phyloP scores from a whole-genome alignment of 1,284 basidiomycete genomes.

The Schizopora paradoxa region DNA sequence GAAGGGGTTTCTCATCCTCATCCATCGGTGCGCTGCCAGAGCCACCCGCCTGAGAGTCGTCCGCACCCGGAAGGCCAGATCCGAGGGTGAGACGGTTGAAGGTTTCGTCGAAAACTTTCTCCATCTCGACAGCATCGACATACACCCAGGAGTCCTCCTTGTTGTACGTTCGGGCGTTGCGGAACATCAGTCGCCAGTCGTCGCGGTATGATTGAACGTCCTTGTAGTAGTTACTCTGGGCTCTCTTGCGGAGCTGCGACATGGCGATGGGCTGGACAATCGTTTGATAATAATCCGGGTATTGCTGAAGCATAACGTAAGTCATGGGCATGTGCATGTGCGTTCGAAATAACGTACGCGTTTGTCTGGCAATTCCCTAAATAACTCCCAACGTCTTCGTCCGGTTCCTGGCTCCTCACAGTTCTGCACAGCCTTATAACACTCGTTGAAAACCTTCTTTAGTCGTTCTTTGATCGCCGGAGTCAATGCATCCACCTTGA shows the following conservation, averaged over 20 bases:
- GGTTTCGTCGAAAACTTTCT: constrained; percentile 72
- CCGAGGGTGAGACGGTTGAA: constrained; percentile 56
- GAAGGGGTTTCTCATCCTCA: constrained; percentile 61
- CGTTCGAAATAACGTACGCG: constrained; percentile 40
- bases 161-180: constrained; percentile 89
- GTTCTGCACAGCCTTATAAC: constrained; percentile 72
- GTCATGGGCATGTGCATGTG: constrained; percentile 4
- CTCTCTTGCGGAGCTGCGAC: constrained; percentile 81
- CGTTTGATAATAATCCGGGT: constrained; percentile 86
- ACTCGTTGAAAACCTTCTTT: constrained; percentile 82
- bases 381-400: constrained; percentile 78
- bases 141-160: constrained; percentile 90
- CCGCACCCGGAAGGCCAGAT: constrained; percentile 70
- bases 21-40: constrained; percentile 72
- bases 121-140: constrained; percentile 88
- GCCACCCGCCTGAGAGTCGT: constrained; percentile 40
- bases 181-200: constrained; percentile 89
- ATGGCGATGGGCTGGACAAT: constrained; percentile 83
- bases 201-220: constrained; percentile 67
- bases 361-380: constrained; percentile 75
- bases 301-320: constrained; percentile 49
- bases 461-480: constrained; percentile 63
- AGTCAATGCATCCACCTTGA: constrained; percentile 48
- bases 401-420: constrained; percentile 65
- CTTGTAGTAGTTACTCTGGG: constrained; percentile 72